phyloP scores from a whole-genome alignment of 164 flowering plant genomes.

The Saururus chinensis region DNA sequence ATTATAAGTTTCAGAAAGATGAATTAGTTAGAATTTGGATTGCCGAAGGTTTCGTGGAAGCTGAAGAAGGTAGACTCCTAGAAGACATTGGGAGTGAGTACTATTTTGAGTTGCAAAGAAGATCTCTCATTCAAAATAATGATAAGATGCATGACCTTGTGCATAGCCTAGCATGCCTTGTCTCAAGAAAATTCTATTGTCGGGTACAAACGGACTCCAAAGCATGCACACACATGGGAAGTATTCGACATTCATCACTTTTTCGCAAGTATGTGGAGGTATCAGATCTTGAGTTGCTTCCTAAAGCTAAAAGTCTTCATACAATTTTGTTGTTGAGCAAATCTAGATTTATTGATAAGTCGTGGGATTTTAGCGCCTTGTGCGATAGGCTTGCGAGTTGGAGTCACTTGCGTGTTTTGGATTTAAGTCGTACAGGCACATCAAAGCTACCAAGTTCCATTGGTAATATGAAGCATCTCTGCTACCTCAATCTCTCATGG shows the following conservation, averaged over 20 bases:
- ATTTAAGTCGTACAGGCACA: neutral
- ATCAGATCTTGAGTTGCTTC: neutral
- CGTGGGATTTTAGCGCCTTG: too few species aligned
- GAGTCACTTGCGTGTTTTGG: neutral
- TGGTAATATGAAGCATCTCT: slow-evolving; percentile 1
- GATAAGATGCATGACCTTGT: too few species aligned
- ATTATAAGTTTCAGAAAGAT: slow-evolving; percentile 4
- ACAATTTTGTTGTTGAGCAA: neutral
- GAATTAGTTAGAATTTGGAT: slow-evolving; percentile 13
- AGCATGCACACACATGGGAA: neutral
- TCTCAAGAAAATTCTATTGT: neutral
- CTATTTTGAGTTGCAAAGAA: too few species aligned
- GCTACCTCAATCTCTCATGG: slow-evolving; percentile 2
- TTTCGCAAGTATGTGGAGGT: neutral
- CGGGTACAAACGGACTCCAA: neutral
- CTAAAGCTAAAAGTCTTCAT: neutral
- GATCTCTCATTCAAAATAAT: too few species aligned
- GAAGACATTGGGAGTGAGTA: slow-evolving; percentile 4
- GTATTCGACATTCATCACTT: neutral
- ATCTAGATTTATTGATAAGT: too few species aligned
- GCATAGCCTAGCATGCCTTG: too few species aligned
- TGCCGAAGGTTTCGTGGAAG: slow-evolving; percentile 11
- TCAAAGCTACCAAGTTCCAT: neutral
- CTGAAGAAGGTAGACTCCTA: neutral
- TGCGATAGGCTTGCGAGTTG: neutral